These are phyloP conservation scores for Thalassiosira hispida DNA, from an alignment of 352 stramenopile genomes.

Conservation along the genomic window DNA sequence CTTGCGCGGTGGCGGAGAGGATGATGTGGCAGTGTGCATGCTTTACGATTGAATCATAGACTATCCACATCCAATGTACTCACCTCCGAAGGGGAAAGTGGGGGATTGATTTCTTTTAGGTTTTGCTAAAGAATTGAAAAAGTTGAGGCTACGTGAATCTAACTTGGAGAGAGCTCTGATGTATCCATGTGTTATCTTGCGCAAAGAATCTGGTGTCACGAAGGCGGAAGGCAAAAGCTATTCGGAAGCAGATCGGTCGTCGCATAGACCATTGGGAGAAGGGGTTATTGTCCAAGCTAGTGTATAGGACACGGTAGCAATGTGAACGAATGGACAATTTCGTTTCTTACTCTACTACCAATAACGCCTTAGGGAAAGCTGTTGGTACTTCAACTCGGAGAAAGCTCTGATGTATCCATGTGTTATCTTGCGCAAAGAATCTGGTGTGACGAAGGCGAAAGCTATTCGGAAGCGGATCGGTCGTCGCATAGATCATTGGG, in stretches of 20 bases:
- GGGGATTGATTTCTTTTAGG: conserved; percentile 18
- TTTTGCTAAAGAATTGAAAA: conserved; percentile 2
- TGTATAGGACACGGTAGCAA: conserved; percentile 1
- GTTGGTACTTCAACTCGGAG: conserved; percentile 51
- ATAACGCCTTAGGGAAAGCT: no score
- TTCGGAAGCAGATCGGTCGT: conserved; percentile 4
- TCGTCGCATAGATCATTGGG: conserved; percentile 22
- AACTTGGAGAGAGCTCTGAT: conserved; percentile 40
- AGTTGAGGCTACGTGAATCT: conserved; percentile 3
- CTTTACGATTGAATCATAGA: neutral
- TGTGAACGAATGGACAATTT: no score
- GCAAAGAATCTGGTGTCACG: neutral
- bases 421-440: conserved; percentile 20
- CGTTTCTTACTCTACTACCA: no score
- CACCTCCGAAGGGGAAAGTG: conserved; percentile 7
- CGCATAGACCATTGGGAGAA: conserved; percentile 33
- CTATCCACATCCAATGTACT: conserved; percentile 1
- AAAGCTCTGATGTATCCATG: conserved; percentile 16
- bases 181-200: conserved; percentile 26
- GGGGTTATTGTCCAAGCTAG: conserved; percentile 12
- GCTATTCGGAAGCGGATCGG: conserved; percentile 13
- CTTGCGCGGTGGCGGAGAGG: neutral
- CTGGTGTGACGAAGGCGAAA: neutral
- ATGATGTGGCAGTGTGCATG: neutral
- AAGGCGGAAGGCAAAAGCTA: neutral